These are phyloP conservation scores for Claviceps humidiphila DNA, from an alignment of 2,329 filamentous ascomycete genomes.

Conservation along the genomic window DNA sequence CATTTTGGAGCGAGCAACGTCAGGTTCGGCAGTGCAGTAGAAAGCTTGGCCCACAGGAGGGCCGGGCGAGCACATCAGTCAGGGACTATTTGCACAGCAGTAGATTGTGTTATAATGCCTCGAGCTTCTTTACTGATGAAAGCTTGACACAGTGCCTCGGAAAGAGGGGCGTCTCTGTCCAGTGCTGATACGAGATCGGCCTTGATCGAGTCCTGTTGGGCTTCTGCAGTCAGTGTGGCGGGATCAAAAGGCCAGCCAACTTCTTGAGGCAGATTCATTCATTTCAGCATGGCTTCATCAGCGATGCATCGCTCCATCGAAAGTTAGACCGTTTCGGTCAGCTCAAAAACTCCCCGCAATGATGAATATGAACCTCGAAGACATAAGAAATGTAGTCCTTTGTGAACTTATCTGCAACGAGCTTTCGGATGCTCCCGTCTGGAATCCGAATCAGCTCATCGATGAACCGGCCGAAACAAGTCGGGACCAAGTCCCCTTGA, in stretches of 20 bases:
- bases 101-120: constrained; percentile 59
- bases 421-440: constrained; percentile 58
- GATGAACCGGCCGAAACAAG: constrained; percentile 73
- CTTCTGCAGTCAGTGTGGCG: constrained; percentile 18
- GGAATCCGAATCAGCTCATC: constrained; percentile 79
- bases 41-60: constrained; percentile 56
- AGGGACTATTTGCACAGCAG: constrained; percentile 57
- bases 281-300: constrained; percentile 48
- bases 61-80: constrained; percentile 64
- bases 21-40: constrained; percentile 39
- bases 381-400: constrained; percentile 39
- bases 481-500: constrained; percentile 69
- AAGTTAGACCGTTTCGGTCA: constrained; percentile 65
- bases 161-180: constrained; percentile 54
- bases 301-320: constrained; percentile 44
- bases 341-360: constrained; percentile 74
- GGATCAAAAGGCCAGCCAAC: constrained; percentile 48
- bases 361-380: constrained; percentile 59
- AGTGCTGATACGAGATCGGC: constrained; percentile 48
- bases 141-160: constrained; percentile 49
- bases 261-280: constrained; percentile 36
- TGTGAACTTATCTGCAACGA: constrained; percentile 25
- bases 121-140: constrained; percentile 54
- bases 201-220: constrained; percentile 16
- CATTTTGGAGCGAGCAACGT: constrained; percentile 12